Base-by-base conservation (phyloP, 2,329 filamentous ascomycete genomes). In the Diplodia corticola region DNA sequence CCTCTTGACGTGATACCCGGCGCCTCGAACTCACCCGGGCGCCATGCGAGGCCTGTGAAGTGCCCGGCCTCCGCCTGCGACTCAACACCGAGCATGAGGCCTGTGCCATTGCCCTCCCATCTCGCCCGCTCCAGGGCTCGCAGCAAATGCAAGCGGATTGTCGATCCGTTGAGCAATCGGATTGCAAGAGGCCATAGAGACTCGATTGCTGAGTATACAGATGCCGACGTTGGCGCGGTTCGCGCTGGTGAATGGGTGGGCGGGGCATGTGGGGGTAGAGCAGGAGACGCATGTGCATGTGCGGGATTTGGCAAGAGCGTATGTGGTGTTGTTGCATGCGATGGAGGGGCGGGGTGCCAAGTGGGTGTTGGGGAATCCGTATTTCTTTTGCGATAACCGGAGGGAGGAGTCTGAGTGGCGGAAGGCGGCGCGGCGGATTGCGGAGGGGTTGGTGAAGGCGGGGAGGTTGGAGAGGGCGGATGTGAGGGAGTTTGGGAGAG, bases 371-470 rank as follows among this genome's bases (percentile, higher is more conserved):
- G 67, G 76, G 33, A 82, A 84, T 67, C 81, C 81, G 0, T 85
- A 84, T 70, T 84, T 80, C 70, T 84, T 84, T 73, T 80, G 77
- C 71, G 82, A 84, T 70, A 74, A 78, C 30, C 79, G 79, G 24
- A 61, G 74, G 33, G 33, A n/a, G 9, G 81, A 84, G 69, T 74
- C 77, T 13, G 79, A 78, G 20, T 84, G 81, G 81, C 70, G 70
- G n/a, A 78, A 80, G 4, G 72, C 77, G 17, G 79, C 80, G 0
- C 69, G 67, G 5, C 69, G 73, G 4, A 79, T 83, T 67, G 81
- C 79, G 2, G 66, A 74, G 49, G 71, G 70, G 6, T 72, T 83
- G 22, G 70, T 79, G 53, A 66, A 72, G 57, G 74, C 73, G 5
- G 81, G 80, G 2, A 76, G 75, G 67, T 75, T 83, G 35, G 12